phyloP scores from a whole-genome alignment of 2,329 filamentous ascomycete genomes.

The Clathrospora elynae region DNA sequence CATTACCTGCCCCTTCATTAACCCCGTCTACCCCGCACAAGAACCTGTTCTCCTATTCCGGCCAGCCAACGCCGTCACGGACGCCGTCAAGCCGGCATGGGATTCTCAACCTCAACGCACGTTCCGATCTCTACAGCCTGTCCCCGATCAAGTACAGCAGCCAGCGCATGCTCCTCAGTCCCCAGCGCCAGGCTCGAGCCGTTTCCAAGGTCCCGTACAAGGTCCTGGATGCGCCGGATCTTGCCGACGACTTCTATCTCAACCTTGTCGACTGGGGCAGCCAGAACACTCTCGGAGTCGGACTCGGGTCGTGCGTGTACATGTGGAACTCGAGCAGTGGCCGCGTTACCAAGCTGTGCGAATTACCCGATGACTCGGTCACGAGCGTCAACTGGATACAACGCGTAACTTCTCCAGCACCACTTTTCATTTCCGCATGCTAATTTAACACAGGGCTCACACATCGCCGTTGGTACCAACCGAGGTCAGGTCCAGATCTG shows the following conservation, averaged over 20 bases:
- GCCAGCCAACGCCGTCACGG: constrained; percentile 85
- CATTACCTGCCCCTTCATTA: constrained; percentile 71
- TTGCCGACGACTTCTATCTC: constrained; percentile 96
- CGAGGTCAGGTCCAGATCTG: constrained; percentile 97
- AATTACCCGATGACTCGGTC: constrained; percentile 88
- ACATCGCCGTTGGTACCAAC: constrained; percentile 91
- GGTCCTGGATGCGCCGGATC: constrained; percentile 91
- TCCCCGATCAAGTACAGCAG: constrained; percentile 93
- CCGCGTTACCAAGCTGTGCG: constrained; percentile 90
- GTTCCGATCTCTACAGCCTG: constrained; percentile 91
- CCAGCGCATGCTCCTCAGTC: constrained; percentile 90
- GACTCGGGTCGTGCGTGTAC: constrained; percentile 89
- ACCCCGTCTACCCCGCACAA: constrained; percentile 97
- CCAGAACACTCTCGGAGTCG: constrained; percentile 90
- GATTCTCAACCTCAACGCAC: constrained; percentile 78
- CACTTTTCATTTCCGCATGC: not conserved
- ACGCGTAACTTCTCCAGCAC: constrained; percentile 57
- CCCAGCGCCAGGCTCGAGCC: constrained; percentile 82
- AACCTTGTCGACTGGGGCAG: constrained; percentile 98
- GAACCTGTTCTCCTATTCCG: constrained; percentile 89
- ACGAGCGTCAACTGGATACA: constrained; percentile 99
- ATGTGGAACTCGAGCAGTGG: constrained; percentile 97
- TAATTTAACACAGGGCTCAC: constrained; percentile 67
- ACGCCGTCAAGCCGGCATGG: constrained; percentile 88
- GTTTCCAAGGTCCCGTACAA: constrained; percentile 98